Conservation (phyloP, 495 filamentous ascomycete genomes). For the Podospora conica region DNA sequence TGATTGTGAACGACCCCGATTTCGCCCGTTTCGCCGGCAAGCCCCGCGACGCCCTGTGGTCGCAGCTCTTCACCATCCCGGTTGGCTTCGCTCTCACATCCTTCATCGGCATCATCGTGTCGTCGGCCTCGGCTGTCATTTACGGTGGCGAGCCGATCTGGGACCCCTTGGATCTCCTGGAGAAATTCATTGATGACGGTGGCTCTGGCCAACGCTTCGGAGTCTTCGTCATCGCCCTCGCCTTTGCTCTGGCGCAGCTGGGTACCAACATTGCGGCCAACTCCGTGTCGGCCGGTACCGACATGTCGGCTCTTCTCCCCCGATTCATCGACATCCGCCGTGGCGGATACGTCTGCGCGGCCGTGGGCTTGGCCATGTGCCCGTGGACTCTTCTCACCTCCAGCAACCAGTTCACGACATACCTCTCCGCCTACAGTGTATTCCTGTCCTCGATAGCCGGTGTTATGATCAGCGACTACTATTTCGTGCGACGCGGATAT, state of each 20-base stretch:
- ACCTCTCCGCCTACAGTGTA: slow-evolving; percentile 90
- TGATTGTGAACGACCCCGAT: slow-evolving; percentile 83
- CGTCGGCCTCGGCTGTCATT: slow-evolving; percentile 75
- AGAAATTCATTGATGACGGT: slow-evolving; percentile 65
- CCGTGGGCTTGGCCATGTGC: slow-evolving; percentile 79
- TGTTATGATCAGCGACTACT: slow-evolving; percentile 87
- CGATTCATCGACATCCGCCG: slow-evolving; percentile 84
- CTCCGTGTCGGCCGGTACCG: slow-evolving; percentile 81
- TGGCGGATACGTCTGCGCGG: slow-evolving; percentile 83
- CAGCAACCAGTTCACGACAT: slow-evolving; percentile 90
- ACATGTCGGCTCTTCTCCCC: slow-evolving; percentile 85
- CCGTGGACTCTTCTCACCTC: slow-evolving; percentile 76
- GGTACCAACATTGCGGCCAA: slow-evolving; percentile 95
- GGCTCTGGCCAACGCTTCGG: slow-evolving; percentile 74
- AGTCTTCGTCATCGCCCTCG: slow-evolving; percentile 78
- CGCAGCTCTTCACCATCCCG: slow-evolving; percentile 82
- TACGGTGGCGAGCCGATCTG: slow-evolving; percentile 69
- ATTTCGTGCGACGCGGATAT: slow-evolving; percentile 78
- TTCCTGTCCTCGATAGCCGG: slow-evolving; percentile 91
- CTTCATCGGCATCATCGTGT: slow-evolving; percentile 91
- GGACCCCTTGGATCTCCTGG: slow-evolving; percentile 76
- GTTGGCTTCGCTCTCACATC: slow-evolving; percentile 81
- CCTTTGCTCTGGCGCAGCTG: slow-evolving; percentile 81
- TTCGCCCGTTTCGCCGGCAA: slow-evolving; percentile 81
- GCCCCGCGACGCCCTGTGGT: slow-evolving; percentile 80